A percentile compares a stretch with the other conserved stretches of the same genome.
Evolutionary conservation across 208 protist species (phyloP).

Genomic region (Leishmania guyanensis): DNA sequence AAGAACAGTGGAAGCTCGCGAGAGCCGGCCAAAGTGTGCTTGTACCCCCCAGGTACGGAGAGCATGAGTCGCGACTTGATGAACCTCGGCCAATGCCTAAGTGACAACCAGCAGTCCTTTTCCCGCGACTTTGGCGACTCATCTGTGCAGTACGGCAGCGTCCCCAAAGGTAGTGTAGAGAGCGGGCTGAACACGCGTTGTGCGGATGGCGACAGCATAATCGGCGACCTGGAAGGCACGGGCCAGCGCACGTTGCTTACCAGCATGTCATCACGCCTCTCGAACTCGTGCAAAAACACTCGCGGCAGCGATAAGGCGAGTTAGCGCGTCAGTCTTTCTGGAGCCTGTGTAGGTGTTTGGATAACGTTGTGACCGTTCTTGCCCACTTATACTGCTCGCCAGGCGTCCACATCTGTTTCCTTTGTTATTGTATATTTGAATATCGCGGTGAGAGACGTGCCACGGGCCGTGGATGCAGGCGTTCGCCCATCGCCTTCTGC

Average conservation of each 20-base stretch:
- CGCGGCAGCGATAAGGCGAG: not conserved
- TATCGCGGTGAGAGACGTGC: not conserved
- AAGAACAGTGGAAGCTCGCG: constrained; percentile 15
- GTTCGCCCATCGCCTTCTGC: not conserved
- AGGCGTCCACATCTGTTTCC: not conserved
- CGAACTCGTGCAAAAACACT: not conserved
- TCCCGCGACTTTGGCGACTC: constrained; percentile 8
- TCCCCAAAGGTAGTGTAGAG: not conserved
- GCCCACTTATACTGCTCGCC: not conserved
- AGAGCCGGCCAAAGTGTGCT: constrained; percentile 20
- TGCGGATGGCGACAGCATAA: not conserved
- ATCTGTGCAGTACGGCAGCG: constrained; percentile 11
- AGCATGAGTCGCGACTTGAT: constrained; percentile 9
- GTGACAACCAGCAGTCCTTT: constrained; percentile 8
- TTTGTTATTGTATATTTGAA: not conserved
- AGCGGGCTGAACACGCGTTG: not conserved
- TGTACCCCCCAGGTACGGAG: constrained; percentile 4
- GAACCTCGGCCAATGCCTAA: not conserved
- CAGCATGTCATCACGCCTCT: not conserved
- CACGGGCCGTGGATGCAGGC: not conserved
- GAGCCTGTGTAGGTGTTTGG: not conserved
- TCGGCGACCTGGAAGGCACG: not conserved
- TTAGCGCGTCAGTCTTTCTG: not conserved
- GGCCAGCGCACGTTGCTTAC: not conserved
- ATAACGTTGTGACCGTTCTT: no score